Evolutionary conservation across 352 stramenopile genomes (phyloP), one percentile per base, ranked within the genome.

Genomic region (Globisporangium megalacanthum): DNA sequence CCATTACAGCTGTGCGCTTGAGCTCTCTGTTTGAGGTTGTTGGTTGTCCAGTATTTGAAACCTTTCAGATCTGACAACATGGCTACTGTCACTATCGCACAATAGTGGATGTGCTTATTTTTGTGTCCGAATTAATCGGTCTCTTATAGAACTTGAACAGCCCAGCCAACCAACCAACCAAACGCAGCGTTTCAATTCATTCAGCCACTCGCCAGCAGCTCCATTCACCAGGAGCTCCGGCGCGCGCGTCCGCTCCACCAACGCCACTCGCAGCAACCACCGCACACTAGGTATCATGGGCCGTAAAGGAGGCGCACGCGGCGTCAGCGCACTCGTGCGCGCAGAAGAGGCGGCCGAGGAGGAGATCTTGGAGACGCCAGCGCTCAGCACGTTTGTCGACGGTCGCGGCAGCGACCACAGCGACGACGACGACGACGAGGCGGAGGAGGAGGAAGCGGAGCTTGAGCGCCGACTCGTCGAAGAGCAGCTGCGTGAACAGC

Each of bases 341-440:
- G 78, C 73, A 1, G 83, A 94, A 57, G 71, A 89, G 49, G 81
- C 81, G 1, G 78, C 79, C 0, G 83, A 94, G 60, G 75, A 88
- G 54, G 83, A 94, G 59, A 92, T 94, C 54, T 76, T 94, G 19
- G 79, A 92, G 72, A 91, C 83, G 63, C 83, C 83, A 14, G 81
- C 79, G 15, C 68, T 94, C 22, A 88, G 77, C 44, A 75, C 72
- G 47, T 69, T 83, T 7, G 68, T 50, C 0, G 52, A 53, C 4
- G 58, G 29, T 15, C 62, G 47, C n/a, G 58, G 56, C 15, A 45
- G 49, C 15, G 39, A 51, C 54, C 61, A 48, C 17, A 64, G 66
- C 39, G 60, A 57, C 44, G 65, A 65, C 37, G 65, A 65, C 29
- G 69, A 86, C 4, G 64, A 75, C 47, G 70, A 87, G 35, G 78